Percentiles rank a stretch among this genome's conserved stretches.
Conservation (phyloP, 306 rosid species). For the Adenanthera pavonina region DNA sequence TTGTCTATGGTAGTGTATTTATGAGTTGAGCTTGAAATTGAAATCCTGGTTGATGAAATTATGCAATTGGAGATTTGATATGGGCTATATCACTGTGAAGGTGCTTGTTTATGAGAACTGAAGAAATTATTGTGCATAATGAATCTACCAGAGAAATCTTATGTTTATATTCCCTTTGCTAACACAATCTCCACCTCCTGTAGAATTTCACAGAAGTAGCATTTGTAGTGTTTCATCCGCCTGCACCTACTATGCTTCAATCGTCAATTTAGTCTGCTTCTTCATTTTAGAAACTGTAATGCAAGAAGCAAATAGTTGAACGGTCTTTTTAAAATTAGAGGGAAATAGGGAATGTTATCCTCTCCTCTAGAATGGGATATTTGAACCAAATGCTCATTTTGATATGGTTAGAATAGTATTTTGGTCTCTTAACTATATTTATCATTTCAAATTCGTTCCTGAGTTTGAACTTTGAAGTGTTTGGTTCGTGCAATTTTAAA, state of each 20-base stretch:
- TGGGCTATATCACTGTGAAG: neutral
- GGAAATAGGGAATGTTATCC: neutral
- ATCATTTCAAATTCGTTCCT: no score
- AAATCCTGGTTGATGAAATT: neutral
- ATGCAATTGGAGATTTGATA: neutral
- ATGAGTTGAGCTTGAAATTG: neutral
- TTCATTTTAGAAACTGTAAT: no score
- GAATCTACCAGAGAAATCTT: no score
- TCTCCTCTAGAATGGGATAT: neutral
- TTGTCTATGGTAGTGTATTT: neutral
- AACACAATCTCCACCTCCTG: neutral
- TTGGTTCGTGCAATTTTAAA: no score
- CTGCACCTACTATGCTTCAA: neutral
- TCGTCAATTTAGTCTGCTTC: neutral
- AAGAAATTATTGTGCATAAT: no score
- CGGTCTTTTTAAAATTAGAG: neutral
- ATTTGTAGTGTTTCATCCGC: no score
- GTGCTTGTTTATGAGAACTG: neutral
- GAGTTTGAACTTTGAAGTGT: no score
- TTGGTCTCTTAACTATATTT: no score
- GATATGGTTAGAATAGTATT: no score
- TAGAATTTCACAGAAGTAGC: neutral
- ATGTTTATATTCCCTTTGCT: neutral
- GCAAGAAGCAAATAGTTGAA: neutral
- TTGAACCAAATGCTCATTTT: neutral